A percentile compares a stretch with the other conserved stretches of the same genome.
Conservation (phyloP, 2,329 filamentous ascomycete genomes). For the Teratosphaeria zuluensis region DNA sequence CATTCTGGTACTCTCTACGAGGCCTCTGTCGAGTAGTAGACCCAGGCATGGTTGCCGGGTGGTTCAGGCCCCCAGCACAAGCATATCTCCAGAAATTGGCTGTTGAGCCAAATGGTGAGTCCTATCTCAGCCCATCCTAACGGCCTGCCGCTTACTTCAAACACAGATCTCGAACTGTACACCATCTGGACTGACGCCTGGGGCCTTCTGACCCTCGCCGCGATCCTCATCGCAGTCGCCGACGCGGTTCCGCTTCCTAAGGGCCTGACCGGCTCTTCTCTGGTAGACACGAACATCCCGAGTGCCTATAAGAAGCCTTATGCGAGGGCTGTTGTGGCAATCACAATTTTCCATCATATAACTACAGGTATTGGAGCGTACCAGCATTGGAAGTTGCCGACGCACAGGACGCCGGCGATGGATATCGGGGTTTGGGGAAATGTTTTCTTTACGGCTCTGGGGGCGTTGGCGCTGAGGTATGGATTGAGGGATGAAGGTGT, state of each 20-base stretch:
- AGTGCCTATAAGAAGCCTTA: conserved; percentile 21
- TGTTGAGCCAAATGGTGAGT: conserved; percentile 5
- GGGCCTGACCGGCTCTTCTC: conserved; percentile 11
- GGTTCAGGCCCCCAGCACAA: conserved; percentile 19
- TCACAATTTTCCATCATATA: conserved; percentile 27
- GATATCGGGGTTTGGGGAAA: conserved; percentile 27
- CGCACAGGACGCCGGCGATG: conserved; percentile 26
- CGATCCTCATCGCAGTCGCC: conserved; percentile 22
- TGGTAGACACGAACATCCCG: conserved; percentile 7
- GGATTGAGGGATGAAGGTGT: conserved; percentile 13
- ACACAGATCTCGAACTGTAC: conserved; percentile 28
- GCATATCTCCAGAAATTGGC: background rate
- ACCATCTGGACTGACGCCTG: conserved; percentile 28
- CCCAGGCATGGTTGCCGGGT: conserved; percentile 24
- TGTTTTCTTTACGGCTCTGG: conserved; percentile 19
- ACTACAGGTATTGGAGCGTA: conserved; percentile 25
- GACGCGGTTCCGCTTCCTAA: conserved; percentile 22
- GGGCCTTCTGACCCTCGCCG: conserved; percentile 23
- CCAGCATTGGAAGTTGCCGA: conserved; percentile 21
- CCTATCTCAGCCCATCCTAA: background rate
- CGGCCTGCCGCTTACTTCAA: no score
- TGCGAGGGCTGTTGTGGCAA: conserved; percentile 21
- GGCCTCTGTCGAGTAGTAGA: conserved; percentile 24
- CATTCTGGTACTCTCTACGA: conserved; percentile 28
- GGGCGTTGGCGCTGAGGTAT: conserved; percentile 17